phyloP scores from a whole-genome alignment of 1,284 basidiomycete genomes.

The Ganoderma boninense region DNA sequence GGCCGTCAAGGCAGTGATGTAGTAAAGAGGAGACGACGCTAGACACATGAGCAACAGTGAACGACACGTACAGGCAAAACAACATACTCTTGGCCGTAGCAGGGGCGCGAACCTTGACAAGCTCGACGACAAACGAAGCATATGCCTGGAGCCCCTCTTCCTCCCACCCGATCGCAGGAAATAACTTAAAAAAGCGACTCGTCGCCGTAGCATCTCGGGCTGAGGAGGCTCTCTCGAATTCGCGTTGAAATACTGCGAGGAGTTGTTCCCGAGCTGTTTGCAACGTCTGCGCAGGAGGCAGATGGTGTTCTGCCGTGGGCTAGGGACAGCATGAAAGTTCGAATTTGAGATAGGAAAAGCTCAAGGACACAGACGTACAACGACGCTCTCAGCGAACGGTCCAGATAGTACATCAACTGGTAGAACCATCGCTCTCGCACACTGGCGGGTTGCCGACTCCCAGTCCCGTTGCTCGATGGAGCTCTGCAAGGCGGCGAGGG shows the following conservation, averaged over 20 bases:
- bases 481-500: slow-evolving; percentile 77
- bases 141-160: slow-evolving; percentile 95
- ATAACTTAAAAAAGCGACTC: slow-evolving; percentile 95
- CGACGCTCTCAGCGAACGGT: slow-evolving; percentile 86
- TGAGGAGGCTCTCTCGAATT: slow-evolving; percentile 84
- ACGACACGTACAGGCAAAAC: slow-evolving; percentile 8
- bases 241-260: slow-evolving; percentile 78
- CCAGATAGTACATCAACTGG: slow-evolving; percentile 83
- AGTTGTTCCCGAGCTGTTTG: slow-evolving; percentile 79
- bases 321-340: slow-evolving; percentile 44
- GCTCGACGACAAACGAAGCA: slow-evolving; percentile 90
- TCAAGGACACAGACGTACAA: slow-evolving; percentile 63
- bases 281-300: slow-evolving; percentile 87
- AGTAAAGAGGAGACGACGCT: slow-evolving; percentile 92
- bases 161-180: slow-evolving; percentile 93
- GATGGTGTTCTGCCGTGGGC: slow-evolving; percentile 90
- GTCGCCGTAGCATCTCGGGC: slow-evolving; percentile 87
- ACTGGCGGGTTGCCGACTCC: slow-evolving; percentile 93
- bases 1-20: slow-evolving; percentile 86
- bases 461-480: slow-evolving; percentile 91
- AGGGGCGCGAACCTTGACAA: slow-evolving; percentile 83
- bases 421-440: slow-evolving; percentile 88
- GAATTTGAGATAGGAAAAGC: too few relatives aligned
- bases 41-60: slow-evolving; percentile 14
- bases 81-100: slow-evolving; percentile 81